Conservation (phyloP, 305 asterid genomes). For the Fraxinus dipetala region DNA sequence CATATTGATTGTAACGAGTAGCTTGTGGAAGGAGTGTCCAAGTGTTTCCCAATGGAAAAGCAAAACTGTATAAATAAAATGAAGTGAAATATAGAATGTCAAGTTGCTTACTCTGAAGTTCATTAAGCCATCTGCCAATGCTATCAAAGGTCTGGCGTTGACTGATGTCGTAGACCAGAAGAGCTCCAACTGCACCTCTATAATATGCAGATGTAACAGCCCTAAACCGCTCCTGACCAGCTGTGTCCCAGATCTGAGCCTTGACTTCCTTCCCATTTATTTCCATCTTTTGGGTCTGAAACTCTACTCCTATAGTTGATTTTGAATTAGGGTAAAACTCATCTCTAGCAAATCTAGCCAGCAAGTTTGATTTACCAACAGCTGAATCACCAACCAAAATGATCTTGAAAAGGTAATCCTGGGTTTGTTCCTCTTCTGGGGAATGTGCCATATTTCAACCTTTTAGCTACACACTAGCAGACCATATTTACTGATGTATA, state of each 20-base stretch:
- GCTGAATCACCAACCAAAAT: conserved; percentile 88
- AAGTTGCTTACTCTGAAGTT: conserved; percentile 74
- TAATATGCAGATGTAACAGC: conserved; percentile 95
- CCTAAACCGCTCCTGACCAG: conserved; percentile 93
- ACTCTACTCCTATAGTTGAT: conserved; percentile 86
- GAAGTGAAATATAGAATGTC: not conserved
- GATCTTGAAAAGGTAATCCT: conserved; percentile 90
- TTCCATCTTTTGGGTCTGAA: conserved; percentile 82
- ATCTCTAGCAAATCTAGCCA: conserved; percentile 82
- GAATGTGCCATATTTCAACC: conserved; percentile 52
- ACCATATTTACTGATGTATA: conserved; percentile 30
- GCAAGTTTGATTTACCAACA: conserved; percentile 89
- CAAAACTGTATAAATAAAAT: not conserved
- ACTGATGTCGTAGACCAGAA: conserved; percentile 81
- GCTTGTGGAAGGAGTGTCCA: not conserved
- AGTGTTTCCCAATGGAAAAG: not conserved
- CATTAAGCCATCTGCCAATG: conserved; percentile 81
- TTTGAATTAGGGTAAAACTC: conserved; percentile 82
- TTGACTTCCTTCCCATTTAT: conserved; percentile 80
- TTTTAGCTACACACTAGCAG: conserved; percentile 27
- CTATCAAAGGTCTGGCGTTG: conserved; percentile 77
- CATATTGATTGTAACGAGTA: not conserved
- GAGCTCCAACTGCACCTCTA: conserved; percentile 93
- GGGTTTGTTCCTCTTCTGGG: conserved; percentile 65
- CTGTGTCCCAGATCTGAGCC: conserved; percentile 96